These are phyloP conservation scores for Rossbeevera mucosa DNA, from an alignment of 768 basidiomycete genomes.

Conservation along the genomic window DNA sequence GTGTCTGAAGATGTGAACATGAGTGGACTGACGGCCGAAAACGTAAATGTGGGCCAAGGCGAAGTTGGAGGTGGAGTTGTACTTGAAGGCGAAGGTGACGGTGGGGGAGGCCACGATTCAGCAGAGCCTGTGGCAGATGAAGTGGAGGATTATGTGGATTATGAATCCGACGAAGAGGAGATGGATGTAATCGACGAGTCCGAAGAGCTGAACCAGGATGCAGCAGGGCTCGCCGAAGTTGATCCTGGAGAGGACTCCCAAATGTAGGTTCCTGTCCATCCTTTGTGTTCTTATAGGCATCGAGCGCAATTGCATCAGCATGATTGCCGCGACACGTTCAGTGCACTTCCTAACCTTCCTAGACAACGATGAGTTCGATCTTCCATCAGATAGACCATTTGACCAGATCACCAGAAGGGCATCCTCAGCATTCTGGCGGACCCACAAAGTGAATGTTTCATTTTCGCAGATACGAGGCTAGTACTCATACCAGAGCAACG, in stretches of 20 bases:
- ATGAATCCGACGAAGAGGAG: slow-evolving; percentile 40
- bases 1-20: slow-evolving; percentile 24
- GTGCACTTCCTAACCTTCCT: background rate
- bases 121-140: slow-evolving; percentile 23
- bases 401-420: too few relatives aligned
- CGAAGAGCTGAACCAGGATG: slow-evolving; percentile 40
- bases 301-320: background rate
- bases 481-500: background rate
- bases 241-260: slow-evolving; percentile 10
- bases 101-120: slow-evolving; percentile 22
- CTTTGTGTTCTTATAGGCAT: background rate
- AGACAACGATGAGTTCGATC: background rate
- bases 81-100: slow-evolving; percentile 35
- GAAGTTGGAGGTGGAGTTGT: slow-evolving; percentile 36
- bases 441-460: background rate
- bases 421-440: background rate
- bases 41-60: slow-evolving; percentile 32
- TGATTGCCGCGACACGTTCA: background rate
- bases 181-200: slow-evolving; percentile 43
- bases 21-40: slow-evolving; percentile 22
- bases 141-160: slow-evolving; percentile 20
- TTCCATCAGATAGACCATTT: background rate
- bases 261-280: background rate
- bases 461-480: background rate
- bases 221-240: slow-evolving; percentile 33